These are phyloP conservation scores for Cercospora sp. DNA, from an alignment of 2,329 filamentous ascomycete genomes.

Conservation along the genomic window DNA sequence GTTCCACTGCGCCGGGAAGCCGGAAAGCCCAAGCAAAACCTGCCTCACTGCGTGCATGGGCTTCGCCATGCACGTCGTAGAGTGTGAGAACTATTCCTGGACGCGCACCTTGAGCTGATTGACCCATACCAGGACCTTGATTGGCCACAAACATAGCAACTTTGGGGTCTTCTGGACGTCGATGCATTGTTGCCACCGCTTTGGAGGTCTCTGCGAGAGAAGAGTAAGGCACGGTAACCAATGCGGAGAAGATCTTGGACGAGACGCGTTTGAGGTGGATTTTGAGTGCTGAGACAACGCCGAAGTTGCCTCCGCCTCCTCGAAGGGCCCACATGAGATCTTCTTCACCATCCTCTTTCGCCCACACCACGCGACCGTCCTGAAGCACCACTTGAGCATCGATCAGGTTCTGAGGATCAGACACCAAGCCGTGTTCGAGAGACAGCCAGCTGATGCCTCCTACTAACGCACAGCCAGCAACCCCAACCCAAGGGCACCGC, in stretches of 20 bases:
- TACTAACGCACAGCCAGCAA: slow-evolving; percentile 42
- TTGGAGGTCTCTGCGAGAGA: slow-evolving; percentile 27
- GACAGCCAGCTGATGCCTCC: slow-evolving; percentile 46
- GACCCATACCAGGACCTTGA: slow-evolving; percentile 30
- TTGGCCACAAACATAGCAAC: slow-evolving; percentile 37
- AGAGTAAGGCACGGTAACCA: slow-evolving; percentile 30
- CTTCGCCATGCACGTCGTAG: slow-evolving; percentile 38
- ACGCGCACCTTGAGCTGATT: slow-evolving; percentile 26
- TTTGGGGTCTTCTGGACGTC: slow-evolving; percentile 33
- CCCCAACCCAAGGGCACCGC: slow-evolving; percentile 44
- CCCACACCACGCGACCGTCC: slow-evolving; percentile 44
- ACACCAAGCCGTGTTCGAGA: slow-evolving; percentile 42
- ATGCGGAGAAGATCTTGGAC: slow-evolving; percentile 31
- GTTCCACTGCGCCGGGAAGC: slow-evolving; percentile 32
- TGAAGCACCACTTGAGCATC: slow-evolving; percentile 44
- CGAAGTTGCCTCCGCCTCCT: slow-evolving; percentile 44
- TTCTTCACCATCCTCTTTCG: slow-evolving; percentile 37
- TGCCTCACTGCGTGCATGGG: slow-evolving; percentile 34
- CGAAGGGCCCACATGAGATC: slow-evolving; percentile 47
- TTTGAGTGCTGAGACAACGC: slow-evolving; percentile 36
- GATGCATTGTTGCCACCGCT: slow-evolving; percentile 32
- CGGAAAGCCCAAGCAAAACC: slow-evolving; percentile 37
- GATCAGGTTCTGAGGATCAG: slow-evolving; percentile 46
- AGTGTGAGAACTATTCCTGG: slow-evolving; percentile 34
- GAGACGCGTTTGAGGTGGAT: slow-evolving; percentile 35